Evolutionary conservation across 805 yeast genomes (phyloP), one percentile per base, ranked within the genome.

Genomic region (Suhomyces faveliae): DNA sequence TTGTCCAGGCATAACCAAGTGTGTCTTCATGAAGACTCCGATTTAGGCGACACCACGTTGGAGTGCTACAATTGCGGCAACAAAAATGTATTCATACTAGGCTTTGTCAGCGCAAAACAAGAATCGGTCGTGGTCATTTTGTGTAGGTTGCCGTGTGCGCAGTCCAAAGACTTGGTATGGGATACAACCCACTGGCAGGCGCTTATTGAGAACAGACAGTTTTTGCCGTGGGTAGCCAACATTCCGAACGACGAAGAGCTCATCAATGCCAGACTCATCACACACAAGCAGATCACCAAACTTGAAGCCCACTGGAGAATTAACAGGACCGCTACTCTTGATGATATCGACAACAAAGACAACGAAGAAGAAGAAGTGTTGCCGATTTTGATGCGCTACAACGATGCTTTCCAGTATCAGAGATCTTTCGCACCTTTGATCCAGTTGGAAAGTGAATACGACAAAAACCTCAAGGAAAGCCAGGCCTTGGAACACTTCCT

Each of bases 51-150:
- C 46, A 85, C 91, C 5, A 77, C 83, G 1, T 69, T 91, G 49
- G 97, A 91, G 64, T 91, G 97, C 69, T 91, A 90, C 68, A 85
- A 84, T 60, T 91, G 97, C 71, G 96, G 96, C 24, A 80, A 79
- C 60, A 81, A 75, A 50, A 91, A 91, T 57, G 86, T 83, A 2
- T 91, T 91, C 56, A 74, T 84, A 21, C 70, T 91, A 33, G 97
- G 97, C 0, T 89, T 85, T 65, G 94, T 91, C 12, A 78, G 90
- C 21, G 96, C 97, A 3, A 88, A 87, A 60, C 79, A 84, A 49
- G 95, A 89, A 55, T 83, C 90, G 4, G 90, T 89, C 33, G 91
- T 91, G 50, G 96, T 91, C 4, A 77, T 90, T 38, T 66, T 91
- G 42, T 91, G 97, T 67, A 81, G 97, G 47, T 72, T 88, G 46